A percentile compares a stretch with the other conserved stretches of the same genome.
These are phyloP conservation scores for Avicennia marina DNA, from an alignment of 257 asterid species.

Conservation along the genomic window DNA sequence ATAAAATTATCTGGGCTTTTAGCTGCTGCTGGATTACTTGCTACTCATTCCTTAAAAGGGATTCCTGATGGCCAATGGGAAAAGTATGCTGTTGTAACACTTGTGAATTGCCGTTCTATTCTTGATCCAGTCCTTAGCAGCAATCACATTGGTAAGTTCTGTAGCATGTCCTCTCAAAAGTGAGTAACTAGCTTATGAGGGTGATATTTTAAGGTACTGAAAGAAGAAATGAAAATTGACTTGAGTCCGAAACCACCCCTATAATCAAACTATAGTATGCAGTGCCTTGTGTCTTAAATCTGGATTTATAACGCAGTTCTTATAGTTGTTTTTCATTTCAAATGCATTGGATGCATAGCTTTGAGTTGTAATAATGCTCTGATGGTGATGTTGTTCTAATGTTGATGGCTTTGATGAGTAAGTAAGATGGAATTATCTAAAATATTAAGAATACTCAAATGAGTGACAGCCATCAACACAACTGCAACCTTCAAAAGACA, in stretches of 20 bases:
- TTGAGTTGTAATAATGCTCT: too few species aligned
- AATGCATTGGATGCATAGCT: too few species aligned
- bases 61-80: constrained; percentile 53
- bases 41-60: constrained; percentile 47
- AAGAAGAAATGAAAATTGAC: background rate
- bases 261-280: background rate
- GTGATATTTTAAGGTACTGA: background rate
- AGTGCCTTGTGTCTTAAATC: background rate
- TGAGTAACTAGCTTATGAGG: background rate
- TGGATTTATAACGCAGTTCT: background rate
- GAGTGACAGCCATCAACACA: too few species aligned
- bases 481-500: too few species aligned
- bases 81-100: constrained; percentile 67
- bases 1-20: constrained; percentile 50
- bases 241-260: background rate
- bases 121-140: constrained; percentile 72
- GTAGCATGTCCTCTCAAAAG: background rate
- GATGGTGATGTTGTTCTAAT: too few species aligned
- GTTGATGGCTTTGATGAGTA: too few species aligned
- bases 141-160: constrained; percentile 50
- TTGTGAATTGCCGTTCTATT: constrained; percentile 69
- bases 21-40: constrained; percentile 67
- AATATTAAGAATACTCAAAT: too few species aligned
- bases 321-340: too few species aligned
- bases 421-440: too few species aligned